These are phyloP conservation scores for Babjeviella inositovora DNA, from an alignment of 805 yeast species.

Conservation along the genomic window DNA sequence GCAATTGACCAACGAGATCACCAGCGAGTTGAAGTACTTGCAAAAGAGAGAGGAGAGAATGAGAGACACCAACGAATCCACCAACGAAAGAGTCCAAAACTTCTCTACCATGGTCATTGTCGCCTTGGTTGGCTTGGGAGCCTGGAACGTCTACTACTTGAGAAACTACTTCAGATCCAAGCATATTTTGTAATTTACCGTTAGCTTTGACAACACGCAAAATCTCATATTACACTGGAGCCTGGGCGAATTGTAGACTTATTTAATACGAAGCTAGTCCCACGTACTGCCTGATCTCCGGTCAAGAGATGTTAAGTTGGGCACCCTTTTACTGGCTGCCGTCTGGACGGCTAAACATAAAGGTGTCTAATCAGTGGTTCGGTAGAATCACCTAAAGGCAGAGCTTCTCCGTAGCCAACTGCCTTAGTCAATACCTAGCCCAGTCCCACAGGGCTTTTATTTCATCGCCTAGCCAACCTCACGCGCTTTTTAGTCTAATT, in stretches of 20 bases:
- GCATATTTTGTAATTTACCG: conserved; percentile 55
- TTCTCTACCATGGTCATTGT: conserved; percentile 61
- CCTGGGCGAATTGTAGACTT: neutral
- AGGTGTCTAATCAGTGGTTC: too few species aligned
- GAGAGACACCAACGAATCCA: conserved; percentile 94
- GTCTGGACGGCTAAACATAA: too few species aligned
- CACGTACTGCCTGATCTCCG: neutral
- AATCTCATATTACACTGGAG: neutral
- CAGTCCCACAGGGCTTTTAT: too few species aligned
- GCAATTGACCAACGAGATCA: conserved; percentile 73
- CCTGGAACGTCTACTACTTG: conserved; percentile 86
- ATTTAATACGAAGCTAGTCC: neutral
- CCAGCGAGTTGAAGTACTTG: conserved; percentile 67
- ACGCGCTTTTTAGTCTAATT: too few species aligned
- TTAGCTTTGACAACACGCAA: too few species aligned
- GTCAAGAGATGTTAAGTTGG: neutral
- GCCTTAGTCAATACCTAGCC: too few species aligned
- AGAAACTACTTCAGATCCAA: conserved; percentile 84
- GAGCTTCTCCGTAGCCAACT: too few species aligned
- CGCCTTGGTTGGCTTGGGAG: conserved; percentile 64
- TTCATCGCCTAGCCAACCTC: too few species aligned
- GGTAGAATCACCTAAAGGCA: too few species aligned
- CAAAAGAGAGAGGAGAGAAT: conserved; percentile 78
- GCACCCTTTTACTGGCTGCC: neutral
- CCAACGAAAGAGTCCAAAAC: conserved; percentile 83